Conservation (phyloP, 257 asterid genomes). For the Knoxia roxburghii region DNA sequence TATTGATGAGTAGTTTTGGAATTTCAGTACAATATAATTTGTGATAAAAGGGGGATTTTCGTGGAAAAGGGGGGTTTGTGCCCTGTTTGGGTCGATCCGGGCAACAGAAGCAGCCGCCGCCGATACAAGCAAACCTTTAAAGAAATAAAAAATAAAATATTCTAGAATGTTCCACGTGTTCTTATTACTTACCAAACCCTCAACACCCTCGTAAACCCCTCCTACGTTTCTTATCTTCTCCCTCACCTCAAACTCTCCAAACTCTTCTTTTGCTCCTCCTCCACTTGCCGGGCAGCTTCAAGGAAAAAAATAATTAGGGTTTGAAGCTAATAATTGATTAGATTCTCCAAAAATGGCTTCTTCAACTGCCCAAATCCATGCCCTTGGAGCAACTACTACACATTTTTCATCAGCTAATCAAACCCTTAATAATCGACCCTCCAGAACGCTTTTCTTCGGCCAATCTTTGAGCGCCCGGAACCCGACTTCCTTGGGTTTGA, state of each 20-base stretch:
- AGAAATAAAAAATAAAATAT: not conserved
- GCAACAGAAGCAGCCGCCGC: not conserved
- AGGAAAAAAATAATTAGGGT: not conserved
- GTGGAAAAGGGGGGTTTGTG: too few relatives aligned
- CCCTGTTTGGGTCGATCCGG: not conserved
- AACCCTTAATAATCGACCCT: slow-evolving; percentile 20
- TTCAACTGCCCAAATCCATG: slow-evolving; percentile 62
- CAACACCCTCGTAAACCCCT: not conserved
- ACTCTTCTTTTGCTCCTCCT: not conserved
- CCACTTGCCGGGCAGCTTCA: not conserved
- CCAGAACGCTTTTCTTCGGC: slow-evolving; percentile 44
- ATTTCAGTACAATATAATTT: too few relatives aligned
- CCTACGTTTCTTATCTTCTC: slow-evolving; percentile 9
- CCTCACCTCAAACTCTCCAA: slow-evolving; percentile 7
- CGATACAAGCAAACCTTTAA: not conserved
- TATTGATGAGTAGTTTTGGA: too few relatives aligned
- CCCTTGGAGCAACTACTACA: slow-evolving; percentile 43
- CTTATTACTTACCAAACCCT: slow-evolving; percentile 4
- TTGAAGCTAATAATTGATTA: not conserved
- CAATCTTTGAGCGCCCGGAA: slow-evolving; percentile 27
- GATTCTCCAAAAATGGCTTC: slow-evolving; percentile 17
- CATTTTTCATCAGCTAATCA: slow-evolving; percentile 32
- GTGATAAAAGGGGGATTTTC: too few relatives aligned
- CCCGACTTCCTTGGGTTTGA: slow-evolving; percentile 32
- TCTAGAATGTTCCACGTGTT: slow-evolving; percentile 10